Evolutionary conservation across 108 stramenopile species (phyloP), one percentile per base, ranked within the genome.

Genomic region (Fistulifera pelliculosa): DNA sequence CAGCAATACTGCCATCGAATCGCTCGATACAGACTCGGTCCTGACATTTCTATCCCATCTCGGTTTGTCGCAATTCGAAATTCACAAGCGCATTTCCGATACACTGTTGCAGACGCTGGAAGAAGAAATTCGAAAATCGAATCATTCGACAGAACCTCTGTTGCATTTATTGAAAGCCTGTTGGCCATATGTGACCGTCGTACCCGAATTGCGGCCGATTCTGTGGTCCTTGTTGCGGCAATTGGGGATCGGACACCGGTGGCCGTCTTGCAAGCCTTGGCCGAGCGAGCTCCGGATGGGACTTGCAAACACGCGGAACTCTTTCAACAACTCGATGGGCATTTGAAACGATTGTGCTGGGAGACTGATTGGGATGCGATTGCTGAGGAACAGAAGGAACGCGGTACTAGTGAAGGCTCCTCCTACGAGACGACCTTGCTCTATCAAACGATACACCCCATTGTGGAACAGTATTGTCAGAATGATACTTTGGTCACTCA

Each of bases 341-440:
- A 80, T 35, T 40, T 92, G 44, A 81, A 81, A 22, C 66, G 82
- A 19, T 56, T 92, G 59, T 79, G 85, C 1, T 92, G 83, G 83
- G 90, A 92, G 62, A 84, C 85, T 3, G 86, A 92, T 64, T 87
- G 84, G 84, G 80, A 83, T 52, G n/a, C n/a, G n/a, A n/a, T n/a
- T n/a, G n/a, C n/a, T n/a, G n/a, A n/a, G n/a, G n/a, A n/a, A n/a
- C n/a, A n/a, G n/a, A n/a, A n/a, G n/a, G n/a, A n/a, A n/a, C n/a
- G n/a, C n/a, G n/a, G n/a, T n/a, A n/a, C n/a, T n/a, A 62, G 66
- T 25, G 65, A 75, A 64, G 52, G 71, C 23, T 61, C 76, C 15
- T 19, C 19, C 5, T 51, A 74, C n/a, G 66, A 80, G 52, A 56
- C 73, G 18, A 85, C 81, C 22, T 55, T 91, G 43, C 47, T 91